Evolutionary conservation across 257 asterid genomes (phyloP).

Genomic region (Nicotiana sylvestris): DNA sequence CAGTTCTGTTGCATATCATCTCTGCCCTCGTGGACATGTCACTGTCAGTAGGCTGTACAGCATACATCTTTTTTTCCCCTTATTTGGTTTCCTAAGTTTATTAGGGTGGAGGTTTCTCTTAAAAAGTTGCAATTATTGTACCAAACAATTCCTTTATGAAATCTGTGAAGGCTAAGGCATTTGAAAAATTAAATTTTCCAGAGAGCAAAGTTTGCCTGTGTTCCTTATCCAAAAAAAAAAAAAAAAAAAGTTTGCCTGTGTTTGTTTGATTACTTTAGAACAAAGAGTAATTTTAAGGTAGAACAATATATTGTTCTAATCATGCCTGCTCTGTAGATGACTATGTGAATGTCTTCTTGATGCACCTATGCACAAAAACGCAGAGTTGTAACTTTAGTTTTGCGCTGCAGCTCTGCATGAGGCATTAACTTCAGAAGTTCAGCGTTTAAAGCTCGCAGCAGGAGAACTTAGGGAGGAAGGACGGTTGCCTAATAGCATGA

Average conservation of each 20-base stretch:
- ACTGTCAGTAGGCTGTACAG: neutral
- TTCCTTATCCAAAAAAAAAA: neutral
- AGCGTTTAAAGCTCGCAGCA: slow-evolving; percentile 54
- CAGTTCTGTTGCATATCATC: neutral
- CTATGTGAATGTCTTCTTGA: neutral
- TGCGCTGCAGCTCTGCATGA: slow-evolving; percentile 63
- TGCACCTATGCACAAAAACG: neutral
- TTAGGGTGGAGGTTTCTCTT: neutral
- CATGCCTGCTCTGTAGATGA: neutral
- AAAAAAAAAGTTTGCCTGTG: neutral
- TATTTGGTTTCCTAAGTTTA: neutral
- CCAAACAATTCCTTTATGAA: neutral
- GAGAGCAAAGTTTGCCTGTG: neutral
- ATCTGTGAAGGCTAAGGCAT: neutral
- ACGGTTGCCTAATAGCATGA: slow-evolving; percentile 27
- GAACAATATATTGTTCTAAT: neutral
- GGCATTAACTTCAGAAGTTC: slow-evolving; percentile 66
- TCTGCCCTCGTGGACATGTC: neutral
- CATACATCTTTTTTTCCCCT: neutral
- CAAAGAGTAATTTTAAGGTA: neutral
- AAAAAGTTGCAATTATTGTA: neutral
- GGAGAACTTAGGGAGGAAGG: slow-evolving; percentile 50
- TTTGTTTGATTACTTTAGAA: neutral
- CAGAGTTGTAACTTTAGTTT: neutral
- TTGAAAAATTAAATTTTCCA: neutral